phyloP scores from a whole-genome alignment of 345 rosid genomes.

The Mangifera indica region DNA sequence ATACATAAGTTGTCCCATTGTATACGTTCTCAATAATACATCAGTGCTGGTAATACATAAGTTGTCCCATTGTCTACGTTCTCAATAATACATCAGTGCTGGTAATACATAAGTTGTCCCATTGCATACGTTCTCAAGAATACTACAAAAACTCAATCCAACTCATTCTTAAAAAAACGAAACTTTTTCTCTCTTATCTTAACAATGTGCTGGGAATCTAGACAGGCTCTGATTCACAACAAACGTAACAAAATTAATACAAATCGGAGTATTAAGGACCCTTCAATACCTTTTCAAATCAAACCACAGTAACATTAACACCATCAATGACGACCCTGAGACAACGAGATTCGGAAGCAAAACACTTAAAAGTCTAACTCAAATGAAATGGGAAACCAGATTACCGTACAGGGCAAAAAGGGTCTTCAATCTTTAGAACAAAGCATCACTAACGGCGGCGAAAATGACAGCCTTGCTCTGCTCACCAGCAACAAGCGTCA shows the following conservation, averaged over 20 bases:
- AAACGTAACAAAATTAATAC: background rate
- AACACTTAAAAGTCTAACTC: constrained; percentile 11
- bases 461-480: background rate
- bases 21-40: background rate
- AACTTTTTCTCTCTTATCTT: constrained; percentile 6
- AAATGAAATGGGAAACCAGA: constrained; percentile 16
- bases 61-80: constrained; percentile 4
- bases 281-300: background rate
- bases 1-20: background rate
- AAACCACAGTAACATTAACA: constrained; percentile 7
- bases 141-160: background rate
- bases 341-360: background rate
- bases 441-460: background rate
- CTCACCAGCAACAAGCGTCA: background rate
- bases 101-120: background rate
- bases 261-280: constrained; percentile 1
- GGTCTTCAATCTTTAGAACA: constrained; percentile 23
- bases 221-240: constrained; percentile 1
- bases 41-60: background rate
- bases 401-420: constrained; percentile 25
- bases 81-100: background rate
- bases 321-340: background rate
- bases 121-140: background rate
- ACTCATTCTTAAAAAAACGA: background rate
- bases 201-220: background rate